These are phyloP conservation scores for Lactarius vividus DNA, from an alignment of 768 basidiomycete genomes.

Conservation along the genomic window DNA sequence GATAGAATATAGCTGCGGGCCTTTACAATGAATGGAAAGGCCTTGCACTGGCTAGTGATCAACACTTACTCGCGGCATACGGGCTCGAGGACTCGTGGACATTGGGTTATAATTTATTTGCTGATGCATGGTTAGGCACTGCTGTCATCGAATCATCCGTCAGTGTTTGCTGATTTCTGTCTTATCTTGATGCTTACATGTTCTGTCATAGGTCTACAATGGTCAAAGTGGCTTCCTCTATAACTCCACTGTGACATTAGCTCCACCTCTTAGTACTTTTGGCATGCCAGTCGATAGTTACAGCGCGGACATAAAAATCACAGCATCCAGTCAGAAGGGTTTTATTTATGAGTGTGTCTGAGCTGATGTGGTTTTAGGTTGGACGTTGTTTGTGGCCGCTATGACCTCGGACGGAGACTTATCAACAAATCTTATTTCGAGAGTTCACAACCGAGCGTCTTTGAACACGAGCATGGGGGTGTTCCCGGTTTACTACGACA, in stretches of 20 bases:
- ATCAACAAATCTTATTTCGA: constrained; percentile 11
- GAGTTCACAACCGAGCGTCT: constrained; percentile 14
- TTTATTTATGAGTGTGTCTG: background rate
- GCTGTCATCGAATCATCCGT: constrained; percentile 42
- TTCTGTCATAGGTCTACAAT: constrained; percentile 10
- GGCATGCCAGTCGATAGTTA: constrained; percentile 18
- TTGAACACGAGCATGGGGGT: constrained; percentile 4
- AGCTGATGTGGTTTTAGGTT: constrained; percentile 11
- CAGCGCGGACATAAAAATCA: background rate
- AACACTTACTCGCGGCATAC: constrained; percentile 10
- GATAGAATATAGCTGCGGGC: background rate
- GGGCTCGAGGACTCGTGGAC: constrained; percentile 45
- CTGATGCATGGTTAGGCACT: constrained; percentile 54
- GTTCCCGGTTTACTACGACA: constrained; percentile 14
- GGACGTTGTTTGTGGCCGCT: constrained; percentile 20
- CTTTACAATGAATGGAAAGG: constrained; percentile 21
- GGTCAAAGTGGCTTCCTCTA: constrained; percentile 10
- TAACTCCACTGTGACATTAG: background rate
- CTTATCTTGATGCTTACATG: background rate
- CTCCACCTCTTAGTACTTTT: constrained; percentile 1
- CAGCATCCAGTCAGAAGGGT: background rate
- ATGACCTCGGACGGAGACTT: constrained; percentile 2
- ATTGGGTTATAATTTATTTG: constrained; percentile 60
- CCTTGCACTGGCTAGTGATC: constrained; percentile 14
- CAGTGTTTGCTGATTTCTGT: background rate